Evolutionary conservation across 2,329 filamentous ascomycete species (phyloP).

Genomic region (Pseudocercospora pini-densiflorae): DNA sequence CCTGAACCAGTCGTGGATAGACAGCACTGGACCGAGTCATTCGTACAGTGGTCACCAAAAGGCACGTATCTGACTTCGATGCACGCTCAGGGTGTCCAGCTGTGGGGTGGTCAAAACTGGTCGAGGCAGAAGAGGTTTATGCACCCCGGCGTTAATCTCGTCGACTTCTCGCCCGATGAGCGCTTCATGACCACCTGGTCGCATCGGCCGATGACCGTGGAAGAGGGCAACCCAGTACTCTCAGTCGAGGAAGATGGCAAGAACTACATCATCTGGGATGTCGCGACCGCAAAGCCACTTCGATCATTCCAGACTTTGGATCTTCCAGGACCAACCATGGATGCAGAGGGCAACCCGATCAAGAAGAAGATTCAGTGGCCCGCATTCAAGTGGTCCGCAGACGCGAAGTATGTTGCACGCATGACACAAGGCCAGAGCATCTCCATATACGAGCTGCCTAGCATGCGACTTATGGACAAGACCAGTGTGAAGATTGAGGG

Average conservation of each 20-base stretch:
- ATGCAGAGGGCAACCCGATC: conserved; percentile 65
- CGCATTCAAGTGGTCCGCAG: conserved; percentile 98
- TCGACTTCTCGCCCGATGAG: conserved; percentile 93
- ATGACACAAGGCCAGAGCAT: conserved; percentile 88
- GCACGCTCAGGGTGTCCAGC: conserved; percentile 93
- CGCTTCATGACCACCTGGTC: conserved; percentile 98
- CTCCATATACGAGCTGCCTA: conserved; percentile 85
- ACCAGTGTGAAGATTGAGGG: conserved; percentile 94
- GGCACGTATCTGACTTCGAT: conserved; percentile 95
- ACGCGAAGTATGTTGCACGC: conserved; percentile 95
- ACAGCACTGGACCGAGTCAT: conserved; percentile 96
- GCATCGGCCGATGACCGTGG: conserved; percentile 87
- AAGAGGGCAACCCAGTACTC: conserved; percentile 80
- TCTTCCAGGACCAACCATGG: conserved; percentile 64
- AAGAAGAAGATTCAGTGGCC: conserved; percentile 98
- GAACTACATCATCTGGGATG: conserved; percentile 99
- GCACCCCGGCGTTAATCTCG: conserved; percentile 92
- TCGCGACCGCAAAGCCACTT: conserved; percentile 84
- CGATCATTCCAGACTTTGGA: conserved; percentile 94
- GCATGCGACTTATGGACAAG: conserved; percentile 90
- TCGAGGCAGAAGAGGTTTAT: conserved; percentile 89
- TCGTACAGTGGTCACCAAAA: conserved; percentile 96
- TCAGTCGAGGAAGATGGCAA: conserved; percentile 91
- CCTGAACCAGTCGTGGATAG: conserved; percentile 91
- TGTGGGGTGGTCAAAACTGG: conserved; percentile 94